phyloP scores from a whole-genome alignment of 2,329 filamentous ascomycete species.

The Graphilbum ipis-grandicollis region DNA sequence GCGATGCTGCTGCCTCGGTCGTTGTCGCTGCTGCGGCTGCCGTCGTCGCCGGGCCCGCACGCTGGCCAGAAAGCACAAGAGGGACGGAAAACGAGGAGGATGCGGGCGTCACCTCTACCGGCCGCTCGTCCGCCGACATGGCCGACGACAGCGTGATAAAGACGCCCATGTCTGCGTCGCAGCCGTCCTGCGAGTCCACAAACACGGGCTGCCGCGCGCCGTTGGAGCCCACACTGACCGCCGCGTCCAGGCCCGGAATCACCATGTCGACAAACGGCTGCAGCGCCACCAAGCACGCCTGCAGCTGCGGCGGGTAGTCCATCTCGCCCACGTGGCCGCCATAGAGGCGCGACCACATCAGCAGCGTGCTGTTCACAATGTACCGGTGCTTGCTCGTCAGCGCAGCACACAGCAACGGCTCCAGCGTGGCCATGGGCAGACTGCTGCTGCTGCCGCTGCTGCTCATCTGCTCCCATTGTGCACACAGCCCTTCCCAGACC shows the following conservation, averaged over 20 bases:
- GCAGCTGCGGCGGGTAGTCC: constrained; percentile 48
- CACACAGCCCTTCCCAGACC: constrained; percentile 33
- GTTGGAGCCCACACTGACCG: constrained; percentile 19
- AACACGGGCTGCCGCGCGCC: constrained; percentile 22
- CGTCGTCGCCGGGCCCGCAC: too few relatives aligned
- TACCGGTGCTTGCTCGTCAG: constrained; percentile 39
- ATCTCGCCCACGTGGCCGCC: constrained; percentile 35
- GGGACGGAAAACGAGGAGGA: constrained; percentile 13
- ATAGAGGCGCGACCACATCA: constrained; percentile 55
- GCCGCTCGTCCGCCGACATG: constrained; percentile 10
- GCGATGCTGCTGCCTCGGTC: background rate
- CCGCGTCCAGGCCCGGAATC: constrained; percentile 24
- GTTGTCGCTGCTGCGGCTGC: background rate
- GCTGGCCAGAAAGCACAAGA: constrained; percentile 1
- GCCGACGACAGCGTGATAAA: constrained; percentile 13
- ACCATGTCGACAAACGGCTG: constrained; percentile 31
- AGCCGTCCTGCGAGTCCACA: constrained; percentile 31
- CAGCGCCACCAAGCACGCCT: constrained; percentile 42
- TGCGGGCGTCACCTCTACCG: constrained; percentile 1
- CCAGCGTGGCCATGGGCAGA: constrained; percentile 32
- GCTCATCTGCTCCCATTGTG: constrained; percentile 18
- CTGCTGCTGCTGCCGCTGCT: constrained; percentile 19
- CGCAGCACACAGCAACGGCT: constrained; percentile 34
- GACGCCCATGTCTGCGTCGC: constrained; percentile 21
- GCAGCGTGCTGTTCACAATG: constrained; percentile 32